These are phyloP conservation scores for Fistulina hepatica DNA, from an alignment of 1,284 basidiomycete species.

Conservation along the genomic window DNA sequence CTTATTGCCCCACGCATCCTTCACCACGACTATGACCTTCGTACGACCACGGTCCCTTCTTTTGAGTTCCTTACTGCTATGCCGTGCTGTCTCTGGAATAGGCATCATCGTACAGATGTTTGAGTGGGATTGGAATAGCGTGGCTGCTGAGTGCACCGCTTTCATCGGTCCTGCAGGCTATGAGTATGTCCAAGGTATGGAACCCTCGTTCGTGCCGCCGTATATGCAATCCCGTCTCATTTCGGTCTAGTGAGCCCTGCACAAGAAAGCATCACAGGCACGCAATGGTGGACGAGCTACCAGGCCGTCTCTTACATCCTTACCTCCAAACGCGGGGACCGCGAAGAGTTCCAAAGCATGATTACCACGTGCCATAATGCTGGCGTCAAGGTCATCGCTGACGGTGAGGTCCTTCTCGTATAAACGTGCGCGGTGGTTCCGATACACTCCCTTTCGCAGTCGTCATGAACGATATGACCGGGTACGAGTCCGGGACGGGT, in stretches of 20 bases:
- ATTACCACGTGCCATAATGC: conserved; percentile 24
- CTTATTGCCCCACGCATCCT: no score
- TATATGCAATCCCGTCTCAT: neutral
- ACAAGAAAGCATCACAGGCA: conserved; percentile 30
- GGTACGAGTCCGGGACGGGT: conserved; percentile 36
- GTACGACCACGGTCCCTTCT: no score
- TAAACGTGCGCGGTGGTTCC: no score
- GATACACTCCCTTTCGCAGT: no score
- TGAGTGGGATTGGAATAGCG: conserved; percentile 30
- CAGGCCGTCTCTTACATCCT: conserved; percentile 30
- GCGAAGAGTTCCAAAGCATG: conserved; percentile 24
- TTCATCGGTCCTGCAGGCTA: conserved; percentile 31
- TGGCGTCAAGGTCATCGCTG: conserved; percentile 25
- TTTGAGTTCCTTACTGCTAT: no score
- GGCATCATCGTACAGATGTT: conserved; percentile 23
- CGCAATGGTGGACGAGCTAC: conserved; percentile 33
- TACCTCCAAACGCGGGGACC: conserved; percentile 25
- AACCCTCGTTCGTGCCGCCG: neutral
- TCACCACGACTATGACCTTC: no score
- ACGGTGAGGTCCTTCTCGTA: no score
- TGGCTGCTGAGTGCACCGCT: conserved; percentile 27
- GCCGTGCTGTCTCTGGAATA: neutral
- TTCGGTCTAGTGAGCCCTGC: conserved; percentile 33
- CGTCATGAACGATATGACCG: conserved; percentile 63
- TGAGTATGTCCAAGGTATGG: conserved; percentile 27